phyloP scores from a whole-genome alignment of 768 basidiomycete species.

The Podaxis sp. region DNA sequence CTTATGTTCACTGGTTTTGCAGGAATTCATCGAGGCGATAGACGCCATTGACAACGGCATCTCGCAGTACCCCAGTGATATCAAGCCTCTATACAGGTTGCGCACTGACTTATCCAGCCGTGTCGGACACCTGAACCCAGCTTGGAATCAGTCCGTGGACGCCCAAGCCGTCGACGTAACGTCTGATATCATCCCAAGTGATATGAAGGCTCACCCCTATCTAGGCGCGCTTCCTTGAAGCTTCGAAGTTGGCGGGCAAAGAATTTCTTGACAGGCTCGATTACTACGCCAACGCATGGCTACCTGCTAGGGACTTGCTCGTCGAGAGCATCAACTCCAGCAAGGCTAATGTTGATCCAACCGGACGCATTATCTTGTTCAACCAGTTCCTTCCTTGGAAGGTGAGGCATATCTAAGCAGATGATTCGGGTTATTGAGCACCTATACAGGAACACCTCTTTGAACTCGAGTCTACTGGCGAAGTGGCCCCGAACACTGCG shows the following conservation, averaged over 20 bases:
- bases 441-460: conserved; percentile 74
- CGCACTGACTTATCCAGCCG: conserved; percentile 84
- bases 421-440: neutral
- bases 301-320: conserved; percentile 87
- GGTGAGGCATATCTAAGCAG: conserved; percentile 35
- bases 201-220: neutral
- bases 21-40: conserved; percentile 94
- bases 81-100: conserved; percentile 69
- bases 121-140: conserved; percentile 81
- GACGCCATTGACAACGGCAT: conserved; percentile 97
- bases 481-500: conserved; percentile 46
- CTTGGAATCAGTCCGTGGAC: conserved; percentile 84
- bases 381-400: conserved; percentile 87
- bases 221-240: conserved; percentile 72
- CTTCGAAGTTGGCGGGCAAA: conserved; percentile 77
- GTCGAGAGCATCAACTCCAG: conserved; percentile 50
- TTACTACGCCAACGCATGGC: conserved; percentile 87
- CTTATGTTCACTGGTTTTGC: conserved; percentile 1
- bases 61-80: conserved; percentile 67
- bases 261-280: conserved; percentile 81
- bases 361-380: conserved; percentile 78
- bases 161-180: conserved; percentile 72
- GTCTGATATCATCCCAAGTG: conserved; percentile 13
- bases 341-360: conserved; percentile 60
- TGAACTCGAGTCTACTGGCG: conserved; percentile 67